Percentiles rank a stretch among this genome's conserved stretches.
Conservation (phyloP, 345 rosid genomes). For the Eucalyptus rudis region DNA sequence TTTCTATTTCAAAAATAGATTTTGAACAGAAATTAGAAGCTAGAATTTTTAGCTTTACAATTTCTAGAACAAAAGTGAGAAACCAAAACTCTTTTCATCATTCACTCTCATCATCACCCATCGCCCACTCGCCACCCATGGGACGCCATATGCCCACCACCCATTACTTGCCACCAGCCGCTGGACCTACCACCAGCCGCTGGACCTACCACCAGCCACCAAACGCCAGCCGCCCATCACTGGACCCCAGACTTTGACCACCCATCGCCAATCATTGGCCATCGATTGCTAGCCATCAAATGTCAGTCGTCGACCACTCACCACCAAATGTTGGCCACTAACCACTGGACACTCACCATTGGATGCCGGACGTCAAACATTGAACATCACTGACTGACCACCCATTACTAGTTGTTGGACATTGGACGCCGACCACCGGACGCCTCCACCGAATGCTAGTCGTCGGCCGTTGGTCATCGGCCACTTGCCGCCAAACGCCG, state of each 20-base stretch:
- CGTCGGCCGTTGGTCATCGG: fast-evolving
- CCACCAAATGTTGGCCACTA: fast-evolving
- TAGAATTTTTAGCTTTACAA: no score
- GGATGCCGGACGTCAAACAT: fast-evolving
- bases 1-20: fast-evolving
- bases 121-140: fast-evolving
- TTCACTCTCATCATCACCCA: no score
- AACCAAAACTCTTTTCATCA: no score
- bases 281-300: fast-evolving
- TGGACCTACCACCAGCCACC: fast-evolving
- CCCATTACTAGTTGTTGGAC: fast-evolving
- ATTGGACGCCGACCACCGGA: fast-evolving
- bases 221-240: fast-evolving
- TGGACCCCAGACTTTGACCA: fast-evolving
- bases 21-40: fast-evolving
- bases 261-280: fast-evolving
- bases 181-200: no score
- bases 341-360: fast-evolving
- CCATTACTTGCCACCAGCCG: fast-evolving
- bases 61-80: no score
- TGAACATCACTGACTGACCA: fast-evolving
- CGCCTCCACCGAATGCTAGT: fast-evolving
- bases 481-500: fast-evolving
- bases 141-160: fast-evolving
- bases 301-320: no score